A percentile compares a stretch with the other conserved stretches of the same genome.
These are phyloP conservation scores for Kodamaea laetipori DNA, from an alignment of 805 yeast species.

Conservation along the genomic window DNA sequence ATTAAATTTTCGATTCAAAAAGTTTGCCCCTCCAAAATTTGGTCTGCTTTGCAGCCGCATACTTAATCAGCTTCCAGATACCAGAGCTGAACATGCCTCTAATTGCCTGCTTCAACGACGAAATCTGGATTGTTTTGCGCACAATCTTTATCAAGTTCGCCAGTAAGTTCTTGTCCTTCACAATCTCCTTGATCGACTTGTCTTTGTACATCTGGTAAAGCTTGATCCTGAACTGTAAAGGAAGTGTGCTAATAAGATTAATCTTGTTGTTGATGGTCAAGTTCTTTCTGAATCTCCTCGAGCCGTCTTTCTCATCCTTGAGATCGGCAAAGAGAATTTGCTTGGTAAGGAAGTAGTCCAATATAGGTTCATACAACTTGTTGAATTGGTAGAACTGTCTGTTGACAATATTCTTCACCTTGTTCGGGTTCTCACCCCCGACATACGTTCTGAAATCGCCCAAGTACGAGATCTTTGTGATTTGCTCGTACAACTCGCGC, in stretches of 20 bases:
- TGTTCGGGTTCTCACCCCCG: constrained; percentile 91
- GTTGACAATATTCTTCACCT: constrained; percentile 79
- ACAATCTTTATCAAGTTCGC: constrained; percentile 30
- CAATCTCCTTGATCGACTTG: constrained; percentile 45
- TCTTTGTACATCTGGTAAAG: constrained; percentile 35
- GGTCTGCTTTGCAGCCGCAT: constrained; percentile 69
- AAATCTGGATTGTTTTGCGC: constrained; percentile 54
- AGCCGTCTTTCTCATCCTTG: constrained; percentile 13
- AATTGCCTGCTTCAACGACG: constrained; percentile 74
- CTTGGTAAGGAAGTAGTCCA: constrained; percentile 24
- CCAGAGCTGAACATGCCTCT: constrained; percentile 94
- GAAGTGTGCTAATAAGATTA: constrained; percentile 27
- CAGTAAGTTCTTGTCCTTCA: constrained; percentile 41
- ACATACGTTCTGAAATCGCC: constrained; percentile 88
- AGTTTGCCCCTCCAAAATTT: constrained; percentile 25
- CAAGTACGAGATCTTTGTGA: constrained; percentile 78
- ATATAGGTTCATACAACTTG: constrained; percentile 69
- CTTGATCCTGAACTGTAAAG: constrained; percentile 21
- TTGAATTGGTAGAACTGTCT: constrained; percentile 74
- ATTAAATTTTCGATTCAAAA: constrained; percentile 8
- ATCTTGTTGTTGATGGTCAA: constrained; percentile 22
- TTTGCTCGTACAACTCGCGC: constrained; percentile 68
- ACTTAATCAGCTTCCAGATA: constrained; percentile 61
- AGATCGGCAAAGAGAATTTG: constrained; percentile 19
- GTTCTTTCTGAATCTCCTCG: constrained; percentile 21